phyloP scores from a whole-genome alignment of 2,329 filamentous ascomycete genomes.

The Colletotrichum brevisporum region DNA sequence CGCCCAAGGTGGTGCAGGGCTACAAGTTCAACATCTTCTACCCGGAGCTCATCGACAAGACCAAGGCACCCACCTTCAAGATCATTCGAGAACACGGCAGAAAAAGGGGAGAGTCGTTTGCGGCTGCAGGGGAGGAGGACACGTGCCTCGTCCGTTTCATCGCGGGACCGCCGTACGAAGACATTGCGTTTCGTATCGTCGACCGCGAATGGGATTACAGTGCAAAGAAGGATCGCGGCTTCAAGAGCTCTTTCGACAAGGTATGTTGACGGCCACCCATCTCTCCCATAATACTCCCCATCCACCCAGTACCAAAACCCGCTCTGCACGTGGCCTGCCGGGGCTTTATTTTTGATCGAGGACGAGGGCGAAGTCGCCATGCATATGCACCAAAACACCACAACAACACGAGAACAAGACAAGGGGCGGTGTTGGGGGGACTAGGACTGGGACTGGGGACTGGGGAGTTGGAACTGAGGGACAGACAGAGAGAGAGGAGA shows the following conservation, averaged over 20 bases:
- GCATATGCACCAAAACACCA: constrained; percentile 21
- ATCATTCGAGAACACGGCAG: constrained; percentile 95
- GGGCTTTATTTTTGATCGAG: constrained; percentile 1
- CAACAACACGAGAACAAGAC: background rate
- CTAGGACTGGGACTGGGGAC: no score
- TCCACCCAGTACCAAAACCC: no score
- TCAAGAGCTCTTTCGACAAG: constrained; percentile 98
- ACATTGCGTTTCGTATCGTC: constrained; percentile 96
- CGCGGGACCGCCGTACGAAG: constrained; percentile 94
- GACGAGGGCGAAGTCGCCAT: constrained; percentile 22
- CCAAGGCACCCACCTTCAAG: constrained; percentile 93
- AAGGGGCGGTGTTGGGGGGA: background rate
- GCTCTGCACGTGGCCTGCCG: constrained; percentile 15
- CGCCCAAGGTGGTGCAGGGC: constrained; percentile 97
- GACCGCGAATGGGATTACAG: constrained; percentile 99
- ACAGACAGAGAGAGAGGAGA: no score
- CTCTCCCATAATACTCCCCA: background rate
- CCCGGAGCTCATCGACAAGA: constrained; percentile 94
- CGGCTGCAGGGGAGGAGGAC: constrained; percentile 94
- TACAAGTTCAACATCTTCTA: constrained; percentile 99
- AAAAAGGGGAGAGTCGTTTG: constrained; percentile 90
- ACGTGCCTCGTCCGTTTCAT: constrained; percentile 97
- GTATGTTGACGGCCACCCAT: constrained; percentile 60
- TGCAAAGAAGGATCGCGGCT: constrained; percentile 93
- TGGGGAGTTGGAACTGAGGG: no score